Evolutionary conservation across 2,329 filamentous ascomycete genomes (phyloP).

Genomic region (Hortaea werneckii): DNA sequence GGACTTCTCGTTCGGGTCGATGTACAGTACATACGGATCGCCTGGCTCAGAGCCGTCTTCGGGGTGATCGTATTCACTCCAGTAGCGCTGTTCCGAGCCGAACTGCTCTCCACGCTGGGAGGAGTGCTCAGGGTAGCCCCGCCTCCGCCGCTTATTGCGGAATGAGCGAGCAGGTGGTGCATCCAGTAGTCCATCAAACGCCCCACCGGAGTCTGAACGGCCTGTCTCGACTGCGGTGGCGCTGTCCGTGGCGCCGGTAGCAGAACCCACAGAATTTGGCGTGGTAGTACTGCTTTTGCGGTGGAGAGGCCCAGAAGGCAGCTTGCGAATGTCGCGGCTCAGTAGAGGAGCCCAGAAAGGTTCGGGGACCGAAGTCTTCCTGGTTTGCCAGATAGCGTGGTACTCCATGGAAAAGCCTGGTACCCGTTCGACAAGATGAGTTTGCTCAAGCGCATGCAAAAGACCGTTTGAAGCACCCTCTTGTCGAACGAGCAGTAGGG

Average conservation of each 20-base stretch:
- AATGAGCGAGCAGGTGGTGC: constrained; percentile 32
- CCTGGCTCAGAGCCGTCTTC: constrained; percentile 53
- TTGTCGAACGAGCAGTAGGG: constrained; percentile 40
- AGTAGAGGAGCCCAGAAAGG: constrained; percentile 42
- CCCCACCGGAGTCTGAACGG: constrained; percentile 22
- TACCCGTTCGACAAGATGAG: constrained; percentile 42
- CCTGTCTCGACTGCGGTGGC: constrained; percentile 24
- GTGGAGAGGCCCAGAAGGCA: constrained; percentile 32
- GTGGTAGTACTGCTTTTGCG: constrained; percentile 17
- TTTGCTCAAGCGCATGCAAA: constrained; percentile 35
- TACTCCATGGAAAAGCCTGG: constrained; percentile 45
- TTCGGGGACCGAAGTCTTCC: constrained; percentile 33
- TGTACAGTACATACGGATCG: constrained; percentile 58
- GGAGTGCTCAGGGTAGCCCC: not conserved
- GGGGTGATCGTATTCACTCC: constrained; percentile 81
- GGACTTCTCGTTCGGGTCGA: constrained; percentile 59
- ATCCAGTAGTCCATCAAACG: constrained; percentile 28
- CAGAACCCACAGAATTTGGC: constrained; percentile 29
- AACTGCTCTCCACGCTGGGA: not conserved
- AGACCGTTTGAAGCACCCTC: constrained; percentile 35
- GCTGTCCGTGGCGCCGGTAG: constrained; percentile 24
- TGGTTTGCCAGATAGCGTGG: constrained; percentile 42
- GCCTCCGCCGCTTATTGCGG: constrained; percentile 32
- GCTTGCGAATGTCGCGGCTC: constrained; percentile 42
- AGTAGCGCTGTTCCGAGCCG: constrained; percentile 42